Evolutionary conservation across 2,329 filamentous ascomycete species (phyloP).

Genomic region (Neospermospora avenae): DNA sequence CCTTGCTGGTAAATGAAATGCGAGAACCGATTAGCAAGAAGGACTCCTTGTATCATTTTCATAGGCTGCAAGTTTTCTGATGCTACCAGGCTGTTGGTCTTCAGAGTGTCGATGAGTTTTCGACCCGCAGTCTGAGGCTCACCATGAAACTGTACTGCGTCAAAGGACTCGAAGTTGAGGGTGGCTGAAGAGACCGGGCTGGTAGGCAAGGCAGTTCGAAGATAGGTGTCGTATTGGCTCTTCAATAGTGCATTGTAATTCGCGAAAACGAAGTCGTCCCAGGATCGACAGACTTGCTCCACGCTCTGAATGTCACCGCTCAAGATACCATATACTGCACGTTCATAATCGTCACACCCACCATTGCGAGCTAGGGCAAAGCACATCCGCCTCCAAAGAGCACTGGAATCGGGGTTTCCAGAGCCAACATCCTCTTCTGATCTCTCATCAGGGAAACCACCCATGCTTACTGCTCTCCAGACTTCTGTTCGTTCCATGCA

Average conservation of each 20-base stretch:
- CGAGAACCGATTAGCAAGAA: constrained; percentile 63
- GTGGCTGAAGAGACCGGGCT: constrained; percentile 51
- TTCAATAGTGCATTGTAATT: constrained; percentile 85
- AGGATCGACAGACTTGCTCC: constrained; percentile 69
- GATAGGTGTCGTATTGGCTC: constrained; percentile 72
- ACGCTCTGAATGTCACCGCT: constrained; percentile 79
- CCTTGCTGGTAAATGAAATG: constrained; percentile 59
- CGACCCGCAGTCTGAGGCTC: constrained; percentile 50
- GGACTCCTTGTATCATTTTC: constrained; percentile 73
- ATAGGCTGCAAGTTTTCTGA: constrained; percentile 61
- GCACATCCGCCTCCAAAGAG: constrained; percentile 78
- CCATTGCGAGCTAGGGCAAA: constrained; percentile 67
- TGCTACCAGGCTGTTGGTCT: constrained; percentile 52
- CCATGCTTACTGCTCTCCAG: constrained; percentile 84
- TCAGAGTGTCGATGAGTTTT: constrained; percentile 59
- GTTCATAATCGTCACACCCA: constrained; percentile 72
- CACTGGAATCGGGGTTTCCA: constrained; percentile 46
- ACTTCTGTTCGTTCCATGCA: constrained; percentile 80
- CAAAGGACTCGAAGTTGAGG: constrained; percentile 60
- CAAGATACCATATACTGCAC: constrained; percentile 87
- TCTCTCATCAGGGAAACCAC: constrained; percentile 61
- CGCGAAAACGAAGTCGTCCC: constrained; percentile 85
- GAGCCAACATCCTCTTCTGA: constrained; percentile 42
- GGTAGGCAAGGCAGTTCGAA: constrained; percentile 53
- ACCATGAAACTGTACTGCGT: constrained; percentile 61